Evolutionary conservation across 2,329 filamentous ascomycete species (phyloP).

Genomic region (Ramichloridium luteum): DNA sequence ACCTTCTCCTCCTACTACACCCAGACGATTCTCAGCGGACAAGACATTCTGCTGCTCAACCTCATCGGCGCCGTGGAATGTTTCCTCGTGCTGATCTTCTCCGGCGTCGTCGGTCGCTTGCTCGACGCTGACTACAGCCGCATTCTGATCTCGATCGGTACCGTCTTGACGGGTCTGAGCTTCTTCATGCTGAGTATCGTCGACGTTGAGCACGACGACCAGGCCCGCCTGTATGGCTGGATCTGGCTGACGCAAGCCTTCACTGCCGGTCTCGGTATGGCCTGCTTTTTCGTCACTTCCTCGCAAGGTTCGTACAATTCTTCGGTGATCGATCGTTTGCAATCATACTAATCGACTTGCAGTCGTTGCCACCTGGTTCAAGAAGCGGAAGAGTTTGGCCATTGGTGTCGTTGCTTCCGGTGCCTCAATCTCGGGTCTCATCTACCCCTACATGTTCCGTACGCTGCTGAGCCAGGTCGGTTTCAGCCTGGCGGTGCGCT

Average conservation of each 20-base stretch:
- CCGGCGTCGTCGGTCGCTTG: conserved; percentile 35
- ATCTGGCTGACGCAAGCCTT: conserved; percentile 39
- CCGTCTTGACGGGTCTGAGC: conserved; percentile 31
- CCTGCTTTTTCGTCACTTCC: conserved; percentile 40
- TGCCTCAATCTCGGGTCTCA: conserved; percentile 30
- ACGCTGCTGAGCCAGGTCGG: conserved; percentile 31
- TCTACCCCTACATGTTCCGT: conserved; percentile 37
- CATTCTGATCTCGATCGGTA: conserved; percentile 30
- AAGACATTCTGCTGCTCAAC: conserved; percentile 33
- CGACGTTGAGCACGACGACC: conserved; percentile 23
- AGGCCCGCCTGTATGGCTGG: conserved; percentile 25
- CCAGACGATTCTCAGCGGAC: conserved; percentile 30
- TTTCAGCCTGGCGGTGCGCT: conserved; percentile 34
- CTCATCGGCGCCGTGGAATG: conserved; percentile 38
- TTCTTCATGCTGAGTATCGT: conserved; percentile 34
- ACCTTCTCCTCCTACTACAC: conserved; percentile 40
- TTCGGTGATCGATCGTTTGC: neutral
- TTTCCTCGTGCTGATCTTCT: conserved; percentile 35
- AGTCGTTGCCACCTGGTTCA: conserved; percentile 41
- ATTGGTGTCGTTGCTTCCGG: conserved; percentile 40
- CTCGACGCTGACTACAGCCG: conserved; percentile 36
- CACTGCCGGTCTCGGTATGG: conserved; percentile 37
- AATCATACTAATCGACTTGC: conserved; percentile 5
- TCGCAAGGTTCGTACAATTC: conserved; percentile 32
- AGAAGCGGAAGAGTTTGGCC: conserved; percentile 34